Base-by-base conservation (phyloP, 1,139 yeast genomes). In the Blastobotrys raffinosifermentans region DNA sequence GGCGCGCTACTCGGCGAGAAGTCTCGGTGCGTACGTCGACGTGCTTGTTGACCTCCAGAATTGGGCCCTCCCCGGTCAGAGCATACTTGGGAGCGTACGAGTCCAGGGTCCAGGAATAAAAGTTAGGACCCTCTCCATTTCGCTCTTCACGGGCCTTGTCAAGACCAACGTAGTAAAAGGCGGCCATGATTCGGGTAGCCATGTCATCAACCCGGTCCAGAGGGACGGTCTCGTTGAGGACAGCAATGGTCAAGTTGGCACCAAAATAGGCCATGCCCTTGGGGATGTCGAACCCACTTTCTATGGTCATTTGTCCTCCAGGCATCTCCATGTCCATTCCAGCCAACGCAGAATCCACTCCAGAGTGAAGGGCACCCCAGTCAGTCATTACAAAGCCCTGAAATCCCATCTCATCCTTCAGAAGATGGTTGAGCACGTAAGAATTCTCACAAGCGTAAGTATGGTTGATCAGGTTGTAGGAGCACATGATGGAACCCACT, bases 291-390 rank as follows among this genome's bases (percentile, higher is more conserved):
- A 67, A 67, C 1, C 70, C 62, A n/a, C n/a, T n/a, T n/a, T n/a
- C n/a, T n/a, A n/a, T n/a, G n/a, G n/a, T n/a, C n/a, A n/a, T n/a
- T n/a, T n/a, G n/a, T 41, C 74, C 77, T 19, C 81, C 82, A 0
- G 84, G 84, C 83, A 78, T 77, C 4, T 72, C 64, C 80, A 78
- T 75, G 57, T 78, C 84, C 30, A 75, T 59, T 1, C 85, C 85
- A 2, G 81, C 70, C 19, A 74, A 57, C 1, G 75, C 77, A 1
- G 80, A 67, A 37, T 67, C 66, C 4, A 76, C 74, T 6, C 83
- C 83, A 13, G 73, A 57, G 43, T 72, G 76, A 23, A 44, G 45
- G 3, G 80, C 83, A 18, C 75, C 77, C 82, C 83, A 77, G 51
- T 77, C 84, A 21, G 80, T 70, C 39, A 77, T 70, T 4, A 78